Evolutionary conservation across 2,329 filamentous ascomycete genomes (phyloP), one percentile per base, ranked within the genome.

Genomic region (Ophiocordyceps polyrhachis-furcata): DNA sequence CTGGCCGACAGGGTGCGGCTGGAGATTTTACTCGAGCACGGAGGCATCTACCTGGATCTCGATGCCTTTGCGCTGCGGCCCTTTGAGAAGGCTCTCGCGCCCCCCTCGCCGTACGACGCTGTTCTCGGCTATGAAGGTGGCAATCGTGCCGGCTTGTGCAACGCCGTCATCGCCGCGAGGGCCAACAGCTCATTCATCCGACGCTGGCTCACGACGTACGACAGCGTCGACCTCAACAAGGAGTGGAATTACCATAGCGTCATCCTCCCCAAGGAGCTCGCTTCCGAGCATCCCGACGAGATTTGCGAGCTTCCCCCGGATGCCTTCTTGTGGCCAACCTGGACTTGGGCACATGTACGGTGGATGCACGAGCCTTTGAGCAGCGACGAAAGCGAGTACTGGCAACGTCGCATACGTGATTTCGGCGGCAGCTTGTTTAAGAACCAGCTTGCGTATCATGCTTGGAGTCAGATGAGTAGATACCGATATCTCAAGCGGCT

Each of bases 321-420:
- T 15, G 45, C 48, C 21, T 51, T 51, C 40, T 48, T 49, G 28
- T 50, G 48, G 48, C 49, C 49, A 19, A 50, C 48, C 2, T 50
- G 48, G 48, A 48, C 49, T 12, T 47, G 43, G 44, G 21, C 40
- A 5, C 48, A 50, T n/a, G 44, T 51, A 2, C 35, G 37, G 15
- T 51, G 48, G 48, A 51, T 51, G 48, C 49, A 51, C 38, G 43
- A 49, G 43, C 41, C 37, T 19, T 23, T 51, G 2, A 23, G 28
- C n/a, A 7, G 19, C n/a, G 21, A 35, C 12, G 43, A 49, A 20
- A 42, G 48, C 5, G 23, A 37, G 20, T 20, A 40, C 25, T 51
- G 48, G 48, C 28, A 31, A 19, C 17, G 17, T 6, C 38, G 45
- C 37, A 49, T 51, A 37, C 37, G 42, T 9, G 23, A 37, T 29